Evolutionary conservation across 2,329 filamentous ascomycete species (phyloP), one percentile per base, ranked within the genome.

Genomic region (Sclerotinia subarctica): DNA sequence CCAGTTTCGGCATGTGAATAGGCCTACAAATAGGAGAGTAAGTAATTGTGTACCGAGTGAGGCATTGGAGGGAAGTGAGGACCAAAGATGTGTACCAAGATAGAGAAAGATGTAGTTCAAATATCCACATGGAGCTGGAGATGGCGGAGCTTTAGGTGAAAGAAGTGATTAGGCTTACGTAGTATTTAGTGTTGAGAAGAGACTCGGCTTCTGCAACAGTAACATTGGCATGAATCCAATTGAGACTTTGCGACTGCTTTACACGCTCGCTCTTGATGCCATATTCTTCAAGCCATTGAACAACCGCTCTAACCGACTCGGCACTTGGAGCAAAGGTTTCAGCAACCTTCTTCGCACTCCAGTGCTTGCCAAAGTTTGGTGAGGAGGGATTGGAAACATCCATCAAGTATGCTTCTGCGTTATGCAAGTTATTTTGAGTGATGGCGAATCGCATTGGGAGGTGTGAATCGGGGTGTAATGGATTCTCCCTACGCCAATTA

Each of bases 121-220:
- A 11, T 10, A 38, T 38, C 21, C n/a, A 38, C 3, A 5, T 51
- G 13, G 19, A 52, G n/a, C 3, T 51, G 8, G 10, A 51, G 10
- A 63, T 38, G 8, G 5, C 5, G 46, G 32, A 38, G 11, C n/a
- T 38, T 21, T 10, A 38, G 11, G 7, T 21, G 8, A 21, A 19
- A 51, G 46, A 19, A 17, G 29, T 42, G n/a, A 6, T 63, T 42
- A 19, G n/a, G n/a, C 59, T 63, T 44, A 73, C 64, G 56, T 72
- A 49, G 73, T 85, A 85, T 57, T 81, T 78, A 4, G 83, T 84
- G 64, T 83, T 76, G 51, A 88, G 80, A 8, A 88, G 81, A 49
- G 78, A 77, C 74, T 88, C 85, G 1, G 82, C 81, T 66, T 80
- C 77, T 17, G 70, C 68, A n/a, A 77, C 73, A 35, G 74, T 76